Evolutionary conservation across 2,329 filamentous ascomycete genomes (phyloP).

Genomic region (Apiospora sp.): DNA sequence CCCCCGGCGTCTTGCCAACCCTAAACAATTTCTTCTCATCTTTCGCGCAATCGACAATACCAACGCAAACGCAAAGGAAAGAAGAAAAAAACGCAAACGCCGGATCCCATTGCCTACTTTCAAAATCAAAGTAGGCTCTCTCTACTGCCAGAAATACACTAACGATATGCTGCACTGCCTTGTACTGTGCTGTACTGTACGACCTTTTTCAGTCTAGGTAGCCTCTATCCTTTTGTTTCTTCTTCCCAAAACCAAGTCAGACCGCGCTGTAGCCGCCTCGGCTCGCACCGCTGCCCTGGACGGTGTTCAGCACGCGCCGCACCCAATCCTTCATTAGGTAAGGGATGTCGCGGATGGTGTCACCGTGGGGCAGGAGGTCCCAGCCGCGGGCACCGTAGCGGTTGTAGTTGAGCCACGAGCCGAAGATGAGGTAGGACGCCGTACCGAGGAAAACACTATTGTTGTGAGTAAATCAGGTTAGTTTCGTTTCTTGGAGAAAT

Average conservation of each 20-base stretch:
- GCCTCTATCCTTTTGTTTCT: slow-evolving; percentile 22
- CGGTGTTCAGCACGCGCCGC: slow-evolving; percentile 79
- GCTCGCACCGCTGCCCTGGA: slow-evolving; percentile 78
- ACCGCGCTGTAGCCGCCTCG: slow-evolving; percentile 96
- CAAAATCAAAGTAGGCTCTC: background rate
- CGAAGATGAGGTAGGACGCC: slow-evolving; percentile 94
- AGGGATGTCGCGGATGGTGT: slow-evolving; percentile 89
- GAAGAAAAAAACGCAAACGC: background rate
- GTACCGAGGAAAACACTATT: slow-evolving; percentile 81
- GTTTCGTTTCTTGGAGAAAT: background rate
- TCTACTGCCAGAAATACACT: slow-evolving; percentile 9
- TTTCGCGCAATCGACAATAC: background rate
- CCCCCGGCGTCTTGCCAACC: background rate
- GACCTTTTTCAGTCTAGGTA: slow-evolving; percentile 25
- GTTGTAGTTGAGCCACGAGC: slow-evolving; percentile 99
- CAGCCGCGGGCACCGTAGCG: slow-evolving; percentile 93
- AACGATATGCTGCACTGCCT: background rate
- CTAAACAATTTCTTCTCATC: background rate
- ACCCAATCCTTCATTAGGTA: slow-evolving; percentile 92
- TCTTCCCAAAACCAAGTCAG: slow-evolving; percentile 48
- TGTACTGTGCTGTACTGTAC: background rate
- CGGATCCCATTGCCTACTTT: background rate
- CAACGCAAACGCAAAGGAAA: background rate
- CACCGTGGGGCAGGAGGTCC: slow-evolving; percentile 92
- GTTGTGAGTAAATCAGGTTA: slow-evolving; percentile 36